Conservation (phyloP, 2,329 filamentous ascomycete genomes). For the Alternaria alternata region DNA sequence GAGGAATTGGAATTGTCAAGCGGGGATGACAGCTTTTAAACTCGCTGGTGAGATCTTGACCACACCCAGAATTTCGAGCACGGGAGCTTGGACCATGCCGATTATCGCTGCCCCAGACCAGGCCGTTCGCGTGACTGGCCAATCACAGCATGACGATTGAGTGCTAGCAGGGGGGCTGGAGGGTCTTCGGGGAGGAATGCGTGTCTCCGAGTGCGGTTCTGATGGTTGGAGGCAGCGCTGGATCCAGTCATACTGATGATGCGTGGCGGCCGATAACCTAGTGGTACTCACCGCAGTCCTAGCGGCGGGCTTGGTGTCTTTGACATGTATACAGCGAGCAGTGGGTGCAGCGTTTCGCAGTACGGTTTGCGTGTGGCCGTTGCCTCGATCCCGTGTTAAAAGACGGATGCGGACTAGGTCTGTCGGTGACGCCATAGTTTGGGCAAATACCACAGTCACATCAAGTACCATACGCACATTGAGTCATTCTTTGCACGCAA, state of each 20-base stretch:
- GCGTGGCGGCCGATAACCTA: neutral
- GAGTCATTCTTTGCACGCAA: neutral
- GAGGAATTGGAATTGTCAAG: conserved; percentile 26
- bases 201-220: conserved; percentile 27
- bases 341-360: neutral
- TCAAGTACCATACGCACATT: neutral
- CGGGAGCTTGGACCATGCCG: conserved; percentile 21
- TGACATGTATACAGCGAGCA: neutral
- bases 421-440: conserved; percentile 7
- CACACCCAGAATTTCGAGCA: conserved; percentile 22
- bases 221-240: neutral
- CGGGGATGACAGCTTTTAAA: conserved; percentile 41
- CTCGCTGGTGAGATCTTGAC: conserved; percentile 9
- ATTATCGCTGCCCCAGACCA: conserved; percentile 24
- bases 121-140: conserved; percentile 12
- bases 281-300: neutral
- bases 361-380: neutral
- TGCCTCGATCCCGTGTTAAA: neutral
- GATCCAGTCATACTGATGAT: conserved; percentile 18
- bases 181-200: conserved; percentile 28
- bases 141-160: neutral
- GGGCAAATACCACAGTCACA: neutral
- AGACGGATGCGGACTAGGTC: neutral
- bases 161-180: conserved; percentile 16
- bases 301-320: neutral